Evolutionary conservation across 2,329 filamentous ascomycete species (phyloP), one percentile per base, ranked within the genome.

Genomic region (Aureobasidium sp.): DNA sequence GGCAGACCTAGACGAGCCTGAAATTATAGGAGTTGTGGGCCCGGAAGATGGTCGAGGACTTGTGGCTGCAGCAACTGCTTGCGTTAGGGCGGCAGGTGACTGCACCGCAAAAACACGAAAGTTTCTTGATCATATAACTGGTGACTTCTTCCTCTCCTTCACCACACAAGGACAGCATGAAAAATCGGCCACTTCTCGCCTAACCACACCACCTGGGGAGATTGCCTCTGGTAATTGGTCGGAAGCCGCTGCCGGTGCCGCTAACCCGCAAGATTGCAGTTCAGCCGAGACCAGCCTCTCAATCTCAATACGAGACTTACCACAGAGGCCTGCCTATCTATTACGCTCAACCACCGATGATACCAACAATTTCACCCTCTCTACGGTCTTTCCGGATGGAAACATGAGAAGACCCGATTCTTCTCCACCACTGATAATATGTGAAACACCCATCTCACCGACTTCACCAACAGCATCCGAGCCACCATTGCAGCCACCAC

Each of bases 21-120:
- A 93, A 62, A 79, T 95, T 35, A 87, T 95, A 66, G 83, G 91
- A 74, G 79, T 95, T 37, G 87, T 95, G 66, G 83, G 91, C 73
- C 88, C 88, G 1, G 85, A 90, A 63, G 87, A 93, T 68, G 90
- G 90, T 65, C 85, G 84, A 65, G 81, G 85, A 29, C 79, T 96
- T 42, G 82, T 94, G 33, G 79, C 82, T 63, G 89, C 90, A 21
- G 91, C 91, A 9, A 96, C 91, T 7, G 85, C 84, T 62, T 96
- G 92, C 70, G 92, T 99, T 27, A 87, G 90, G 66, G 88, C 90
- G 23, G 91, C 92, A 46, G 93, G 93, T 42, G 91, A 96, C 67
- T 96, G 93, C 72, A 88, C 96, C 21, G 86, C 88, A 7, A 93
- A 92, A 74, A 88, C 92, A 11, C 90, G 90, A 68, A 81, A 84